Evolutionary conservation across 768 basidiomycete species (phyloP).

Genomic region (Tulasnella sp.): DNA sequence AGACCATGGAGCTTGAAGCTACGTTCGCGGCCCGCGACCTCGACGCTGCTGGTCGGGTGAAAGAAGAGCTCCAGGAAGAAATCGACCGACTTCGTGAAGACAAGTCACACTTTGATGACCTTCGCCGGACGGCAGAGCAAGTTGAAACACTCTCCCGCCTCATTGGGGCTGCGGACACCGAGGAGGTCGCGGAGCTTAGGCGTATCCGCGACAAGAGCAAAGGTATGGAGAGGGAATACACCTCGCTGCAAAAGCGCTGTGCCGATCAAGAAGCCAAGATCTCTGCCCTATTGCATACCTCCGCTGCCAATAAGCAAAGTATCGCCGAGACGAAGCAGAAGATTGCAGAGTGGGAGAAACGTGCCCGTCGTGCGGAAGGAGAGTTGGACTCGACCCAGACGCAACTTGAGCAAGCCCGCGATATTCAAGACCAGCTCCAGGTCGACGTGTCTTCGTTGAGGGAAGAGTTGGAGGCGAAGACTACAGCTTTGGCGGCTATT

Average conservation of each 20-base stretch:
- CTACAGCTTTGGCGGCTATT: conserved; percentile 52
- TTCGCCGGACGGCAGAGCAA: conserved; percentile 57
- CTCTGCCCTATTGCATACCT: conserved; percentile 47
- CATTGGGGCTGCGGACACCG: conserved; percentile 51
- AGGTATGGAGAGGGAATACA: conserved; percentile 53
- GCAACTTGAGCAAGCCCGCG: conserved; percentile 55
- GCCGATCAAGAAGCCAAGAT: conserved; percentile 59
- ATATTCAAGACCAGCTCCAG: conserved; percentile 50
- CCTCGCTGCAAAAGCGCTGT: conserved; percentile 53
- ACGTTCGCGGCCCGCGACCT: conserved; percentile 50
- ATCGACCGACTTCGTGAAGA: conserved; percentile 47
- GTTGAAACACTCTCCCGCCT: conserved; percentile 52
- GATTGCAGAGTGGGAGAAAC: conserved; percentile 68
- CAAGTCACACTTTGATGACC: conserved; percentile 66
- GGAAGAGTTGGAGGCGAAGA: conserved; percentile 63
- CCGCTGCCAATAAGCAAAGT: conserved; percentile 45
- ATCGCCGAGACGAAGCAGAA: conserved; percentile 65
- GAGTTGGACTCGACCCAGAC: conserved; percentile 48
- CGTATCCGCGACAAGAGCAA: conserved; percentile 44
- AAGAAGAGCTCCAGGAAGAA: conserved; percentile 44
- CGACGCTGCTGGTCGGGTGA: conserved; percentile 40
- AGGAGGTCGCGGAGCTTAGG: conserved; percentile 60
- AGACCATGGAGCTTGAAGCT: conserved; percentile 46
- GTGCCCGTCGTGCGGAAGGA: conserved; percentile 55
- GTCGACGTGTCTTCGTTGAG: conserved; percentile 55